phyloP scores from a whole-genome alignment of 106 monocot genomes.

The Acorus gramineus region DNA sequence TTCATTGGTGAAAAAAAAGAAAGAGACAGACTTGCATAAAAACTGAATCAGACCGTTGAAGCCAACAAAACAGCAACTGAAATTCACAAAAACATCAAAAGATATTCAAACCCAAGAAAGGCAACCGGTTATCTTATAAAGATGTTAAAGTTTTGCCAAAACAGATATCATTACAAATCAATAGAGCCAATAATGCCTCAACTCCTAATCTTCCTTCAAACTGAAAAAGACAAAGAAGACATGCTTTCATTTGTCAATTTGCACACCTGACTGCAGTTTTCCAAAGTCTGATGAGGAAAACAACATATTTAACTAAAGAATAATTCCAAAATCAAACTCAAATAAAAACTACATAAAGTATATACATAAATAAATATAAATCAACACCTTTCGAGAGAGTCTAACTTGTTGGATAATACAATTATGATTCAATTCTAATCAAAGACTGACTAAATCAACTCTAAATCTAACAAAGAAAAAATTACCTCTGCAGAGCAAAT shows the following conservation, averaged over 20 bases:
- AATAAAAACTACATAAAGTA: not conserved
- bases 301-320: not conserved
- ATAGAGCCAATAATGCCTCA: too few species aligned
- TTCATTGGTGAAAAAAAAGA: not conserved
- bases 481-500: too few species aligned
- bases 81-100: not conserved
- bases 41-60: not conserved
- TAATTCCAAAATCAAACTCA: not conserved
- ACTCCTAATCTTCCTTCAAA: too few species aligned
- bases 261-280: conserved; percentile 26
- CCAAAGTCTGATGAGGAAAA: conserved; percentile 6
- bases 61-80: not conserved
- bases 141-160: too few species aligned
- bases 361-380: not conserved
- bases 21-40: too few species aligned
- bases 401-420: not conserved
- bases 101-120: too few species aligned
- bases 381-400: conserved; percentile 20
- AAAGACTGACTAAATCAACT: too few species aligned
- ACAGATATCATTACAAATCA: too few species aligned
- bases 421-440: too few species aligned
- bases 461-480: too few species aligned
- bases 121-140: too few species aligned
- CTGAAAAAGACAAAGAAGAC: not conserved
- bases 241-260: not conserved